Evolutionary conservation across 2,329 filamentous ascomycete species (phyloP), one percentile per base, ranked within the genome.

Genomic region (Colletotrichum tamarilloi): DNA sequence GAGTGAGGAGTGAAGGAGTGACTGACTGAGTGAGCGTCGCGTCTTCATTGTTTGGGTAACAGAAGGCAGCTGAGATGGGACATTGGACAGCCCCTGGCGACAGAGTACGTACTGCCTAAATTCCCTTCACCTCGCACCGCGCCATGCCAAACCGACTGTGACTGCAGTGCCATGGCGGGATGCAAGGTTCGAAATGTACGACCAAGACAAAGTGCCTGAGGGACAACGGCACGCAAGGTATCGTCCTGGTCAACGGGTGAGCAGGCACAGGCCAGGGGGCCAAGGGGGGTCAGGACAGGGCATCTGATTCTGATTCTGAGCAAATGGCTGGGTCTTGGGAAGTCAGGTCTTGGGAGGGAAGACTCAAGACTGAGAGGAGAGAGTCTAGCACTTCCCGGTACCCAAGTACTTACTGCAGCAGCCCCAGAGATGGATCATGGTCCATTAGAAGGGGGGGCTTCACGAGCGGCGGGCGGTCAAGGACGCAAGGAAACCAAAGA

Each of bases 391-490:
- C 42, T 49, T 49, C 19, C 19, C 3, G 14, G 42, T 49, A 49
- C 42, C 42, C 42, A 49, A 19, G 42, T n/a, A 49, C 42, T n/a
- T 9, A 7, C 16, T 9, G 42, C 19, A 9, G 14, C 38, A 42
- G 12, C 38, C 42, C 42, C 19, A 11, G 42, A 49, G 19, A 49
- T 49, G 42, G 42, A 49, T 42, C 14, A 16, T 16, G 38, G 38
- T 42, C 38, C 38, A 42, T 16, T 11, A 12, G 16, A 42, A 42
- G 38, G 19, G 42, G 42, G 42, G 42, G 42, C 14, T 19, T 46
- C 42, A 57, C 42, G 55, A 69, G 32, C 53, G n/a, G 64, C 68
- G 64, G 68, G 72, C 69, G 72, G 68, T 68, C 69, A 74, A 65
- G 63, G 46, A 67, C 53, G 38, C 38, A 64, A 66, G 63, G 59